phyloP scores from a whole-genome alignment of 1,139 yeast species.

The Kodamaea ohmeri region DNA sequence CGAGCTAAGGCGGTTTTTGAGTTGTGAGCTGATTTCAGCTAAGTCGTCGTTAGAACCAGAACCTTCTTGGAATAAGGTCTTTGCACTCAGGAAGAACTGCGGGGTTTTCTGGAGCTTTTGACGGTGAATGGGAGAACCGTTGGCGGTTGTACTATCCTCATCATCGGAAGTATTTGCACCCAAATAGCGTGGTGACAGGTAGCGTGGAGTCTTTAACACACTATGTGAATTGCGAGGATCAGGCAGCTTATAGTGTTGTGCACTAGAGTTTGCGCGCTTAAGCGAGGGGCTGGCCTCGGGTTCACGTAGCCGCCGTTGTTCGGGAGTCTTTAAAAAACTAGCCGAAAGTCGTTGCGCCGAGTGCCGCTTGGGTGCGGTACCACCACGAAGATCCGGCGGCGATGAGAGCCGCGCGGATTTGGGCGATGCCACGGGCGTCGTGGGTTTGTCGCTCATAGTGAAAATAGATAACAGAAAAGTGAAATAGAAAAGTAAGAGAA shows the following conservation, averaged over 20 bases:
- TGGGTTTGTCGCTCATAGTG: slow-evolving; percentile 28
- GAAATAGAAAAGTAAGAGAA: background rate
- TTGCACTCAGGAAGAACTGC: slow-evolving; percentile 43
- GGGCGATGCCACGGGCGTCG: slow-evolving; percentile 38
- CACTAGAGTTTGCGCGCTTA: slow-evolving; percentile 34
- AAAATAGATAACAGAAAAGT: too few species aligned
- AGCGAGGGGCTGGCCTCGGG: slow-evolving; percentile 38
- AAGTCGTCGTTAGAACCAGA: slow-evolving; percentile 31
- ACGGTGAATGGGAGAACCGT: slow-evolving; percentile 8
- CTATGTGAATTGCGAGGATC: slow-evolving; percentile 19
- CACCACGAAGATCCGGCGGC: slow-evolving; percentile 1
- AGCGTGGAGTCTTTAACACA: slow-evolving; percentile 14
- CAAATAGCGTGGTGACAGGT: slow-evolving; percentile 5
- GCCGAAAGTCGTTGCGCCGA: slow-evolving; percentile 21
- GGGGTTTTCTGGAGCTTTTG: slow-evolving; percentile 40
- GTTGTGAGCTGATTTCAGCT: slow-evolving; percentile 38
- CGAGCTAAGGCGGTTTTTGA: slow-evolving; percentile 37
- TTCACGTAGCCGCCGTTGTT: slow-evolving; percentile 16
- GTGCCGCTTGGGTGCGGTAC: slow-evolving; percentile 4
- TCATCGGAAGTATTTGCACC: slow-evolving; percentile 6
- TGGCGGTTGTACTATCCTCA: slow-evolving; percentile 2
- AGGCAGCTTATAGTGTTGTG: slow-evolving; percentile 8
- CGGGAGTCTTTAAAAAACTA: slow-evolving; percentile 34
- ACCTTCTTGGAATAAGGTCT: slow-evolving; percentile 25
- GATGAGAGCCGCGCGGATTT: slow-evolving; percentile 9